Evolutionary conservation across 2,329 filamentous ascomycete species (phyloP).

Genomic region (Colletotrichum theobromicola): DNA sequence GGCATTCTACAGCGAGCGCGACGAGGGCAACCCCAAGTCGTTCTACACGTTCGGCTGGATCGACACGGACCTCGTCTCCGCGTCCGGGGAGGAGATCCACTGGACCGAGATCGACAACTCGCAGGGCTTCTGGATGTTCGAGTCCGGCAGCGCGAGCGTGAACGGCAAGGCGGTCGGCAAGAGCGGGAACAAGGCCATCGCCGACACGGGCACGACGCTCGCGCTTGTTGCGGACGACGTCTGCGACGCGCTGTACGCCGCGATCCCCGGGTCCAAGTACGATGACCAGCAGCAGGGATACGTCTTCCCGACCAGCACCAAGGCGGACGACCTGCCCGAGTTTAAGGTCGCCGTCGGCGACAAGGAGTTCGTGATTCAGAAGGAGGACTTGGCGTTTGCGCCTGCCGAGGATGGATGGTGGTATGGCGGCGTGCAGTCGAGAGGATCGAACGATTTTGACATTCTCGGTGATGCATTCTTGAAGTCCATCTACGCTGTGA

Average conservation of each 20-base stretch:
- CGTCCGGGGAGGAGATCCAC: slow-evolving; percentile 57
- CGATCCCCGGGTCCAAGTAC: slow-evolving; percentile 27
- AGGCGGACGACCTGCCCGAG: slow-evolving; percentile 42
- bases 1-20: slow-evolving; percentile 14
- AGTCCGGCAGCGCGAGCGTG: slow-evolving; percentile 61
- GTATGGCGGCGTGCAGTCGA: slow-evolving; percentile 16
- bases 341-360: slow-evolving; percentile 61
- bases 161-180: slow-evolving; percentile 43
- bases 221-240: slow-evolving; percentile 48
- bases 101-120: slow-evolving; percentile 66
- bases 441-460: slow-evolving; percentile 14
- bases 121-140: slow-evolving; percentile 74
- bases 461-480: slow-evolving; percentile 14
- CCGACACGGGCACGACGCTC: slow-evolving; percentile 68
- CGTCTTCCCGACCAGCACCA: slow-evolving; percentile 48
- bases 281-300: slow-evolving; percentile 26
- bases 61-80: slow-evolving; percentile 65
- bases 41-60: slow-evolving; percentile 77
- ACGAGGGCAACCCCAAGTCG: slow-evolving; percentile 61
- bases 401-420: slow-evolving; percentile 7
- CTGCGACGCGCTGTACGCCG: slow-evolving; percentile 27
- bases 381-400: slow-evolving; percentile 14
- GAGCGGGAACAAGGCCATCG: slow-evolving; percentile 50
- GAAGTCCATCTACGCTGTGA: slow-evolving; percentile 18
- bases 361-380: slow-evolving; percentile 38